Conservation (phyloP, 139 green algal genomes). For the Chlamydomonas sp. region DNA sequence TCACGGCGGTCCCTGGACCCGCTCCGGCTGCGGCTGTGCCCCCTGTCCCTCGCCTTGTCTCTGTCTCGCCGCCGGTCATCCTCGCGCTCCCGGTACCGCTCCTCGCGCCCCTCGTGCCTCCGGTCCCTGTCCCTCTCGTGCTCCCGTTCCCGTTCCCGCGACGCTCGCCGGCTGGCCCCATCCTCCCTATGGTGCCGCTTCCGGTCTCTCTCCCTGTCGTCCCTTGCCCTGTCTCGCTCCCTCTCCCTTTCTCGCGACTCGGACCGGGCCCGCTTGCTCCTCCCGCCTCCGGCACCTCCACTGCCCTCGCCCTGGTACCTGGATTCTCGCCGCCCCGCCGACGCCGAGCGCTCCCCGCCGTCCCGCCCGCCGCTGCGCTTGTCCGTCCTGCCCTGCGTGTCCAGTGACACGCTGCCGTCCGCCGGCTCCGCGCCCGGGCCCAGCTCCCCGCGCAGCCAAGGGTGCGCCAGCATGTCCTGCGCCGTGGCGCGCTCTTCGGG, state of each 20-base stretch:
- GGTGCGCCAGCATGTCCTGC: conserved; percentile 85
- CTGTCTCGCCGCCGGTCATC: too few relatives aligned
- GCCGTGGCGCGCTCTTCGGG: conserved; percentile 88
- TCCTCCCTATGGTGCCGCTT: background rate
- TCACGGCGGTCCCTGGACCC: too few relatives aligned
- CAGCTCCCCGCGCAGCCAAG: conserved; percentile 80
- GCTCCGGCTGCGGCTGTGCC: too few relatives aligned
- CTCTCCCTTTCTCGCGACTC: background rate
- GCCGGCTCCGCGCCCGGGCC: background rate
- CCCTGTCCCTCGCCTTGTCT: too few relatives aligned
- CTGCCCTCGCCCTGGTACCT: conserved; percentile 21
- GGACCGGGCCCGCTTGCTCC: background rate
- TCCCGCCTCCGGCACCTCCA: background rate
- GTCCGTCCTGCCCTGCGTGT: conserved; percentile 8
- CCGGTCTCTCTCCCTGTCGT: background rate
- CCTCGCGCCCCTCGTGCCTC: background rate
- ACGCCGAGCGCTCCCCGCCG: background rate
- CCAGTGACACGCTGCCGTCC: background rate
- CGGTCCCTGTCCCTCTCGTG: background rate
- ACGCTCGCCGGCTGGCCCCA: background rate
- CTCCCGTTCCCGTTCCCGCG: background rate
- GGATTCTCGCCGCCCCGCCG: background rate
- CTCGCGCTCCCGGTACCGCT: background rate
- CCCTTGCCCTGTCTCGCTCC: background rate
- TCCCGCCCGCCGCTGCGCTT: conserved; percentile 2